Base-by-base conservation (phyloP, 495 filamentous ascomycete species). In the Aspergillus kassunensis region DNA sequence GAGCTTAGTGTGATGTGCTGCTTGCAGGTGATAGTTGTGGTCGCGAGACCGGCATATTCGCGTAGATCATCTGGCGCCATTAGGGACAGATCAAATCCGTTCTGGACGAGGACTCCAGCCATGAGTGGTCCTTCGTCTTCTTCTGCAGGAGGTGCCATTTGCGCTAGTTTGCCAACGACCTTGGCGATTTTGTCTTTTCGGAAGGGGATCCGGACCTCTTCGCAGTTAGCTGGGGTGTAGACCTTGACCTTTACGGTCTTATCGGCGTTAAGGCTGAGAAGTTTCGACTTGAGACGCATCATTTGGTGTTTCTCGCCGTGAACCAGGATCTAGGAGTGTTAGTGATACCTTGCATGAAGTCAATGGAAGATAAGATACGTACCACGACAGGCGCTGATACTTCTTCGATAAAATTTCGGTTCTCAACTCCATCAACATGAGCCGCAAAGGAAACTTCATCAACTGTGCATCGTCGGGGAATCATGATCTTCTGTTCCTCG, bases 241-340 rank as follows among this genome's bases (percentile, higher is more conserved):
- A 98, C 88, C 66, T 97, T 97, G 41, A 89, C 83, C 44, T 90
- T 89, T 29, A 80, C 75, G 1, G 78, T 76, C 61, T 95, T 92
- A 20, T 84, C 81, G 9, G 85, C 80, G 60, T 97, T 96, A 8
- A 96, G 77, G 19, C 88, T 90, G n/a, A 97, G 80, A 8, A 98
- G 74, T 58, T 95, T 93, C 3, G 89, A 95, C 63, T 96, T 96
- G 15, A 98, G 74, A 27, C 95, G 83, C 81, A 91, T 95, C 93
- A 98, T 98, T 61, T 97, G 95, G 62, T 96, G 90, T 56, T 92
- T 89, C 63, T 97, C 95, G 24, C 93, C 93, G 60, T 98, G 93
- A 4, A 98, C 93, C 19, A 98, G 80, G 45, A 98, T 96, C 87
- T 75, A 59, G 47, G 42, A 11, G 16, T 24, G 29, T 53, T 25